Evolutionary conservation across 2,329 filamentous ascomycete species (phyloP).

Genomic region (Fusarium veterinarium): DNA sequence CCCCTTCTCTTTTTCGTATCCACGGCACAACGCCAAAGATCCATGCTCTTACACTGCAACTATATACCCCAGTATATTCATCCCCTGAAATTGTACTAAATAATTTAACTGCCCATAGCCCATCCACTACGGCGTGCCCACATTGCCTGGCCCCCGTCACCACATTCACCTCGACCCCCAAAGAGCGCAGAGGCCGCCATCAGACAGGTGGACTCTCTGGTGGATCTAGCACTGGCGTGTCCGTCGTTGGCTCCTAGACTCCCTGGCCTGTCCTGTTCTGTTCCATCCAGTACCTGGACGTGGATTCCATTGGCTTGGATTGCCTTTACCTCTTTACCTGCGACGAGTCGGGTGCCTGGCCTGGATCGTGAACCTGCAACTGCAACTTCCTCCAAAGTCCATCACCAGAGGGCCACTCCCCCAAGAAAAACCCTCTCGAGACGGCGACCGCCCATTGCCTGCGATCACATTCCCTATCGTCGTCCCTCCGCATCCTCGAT

Average conservation of each 20-base stretch:
- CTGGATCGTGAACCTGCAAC: conserved; percentile 46
- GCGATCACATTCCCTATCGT: conserved; percentile 14
- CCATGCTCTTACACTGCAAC: conserved; percentile 37
- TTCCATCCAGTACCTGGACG: conserved; percentile 26
- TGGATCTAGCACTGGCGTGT: conserved; percentile 41
- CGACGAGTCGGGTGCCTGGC: conserved; percentile 37
- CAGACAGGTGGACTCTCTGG: conserved; percentile 41
- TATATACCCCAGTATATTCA: conserved; percentile 37
- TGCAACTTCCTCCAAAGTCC: conserved; percentile 41
- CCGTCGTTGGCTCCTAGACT: conserved; percentile 35
- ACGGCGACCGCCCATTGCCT: conserved; percentile 40
- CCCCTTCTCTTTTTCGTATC: conserved; percentile 30
- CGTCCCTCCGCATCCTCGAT: conserved; percentile 23
- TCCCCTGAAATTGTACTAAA: conserved; percentile 40
- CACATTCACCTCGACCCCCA: conserved; percentile 20
- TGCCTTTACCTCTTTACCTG: conserved; percentile 35
- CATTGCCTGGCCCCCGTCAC: conserved; percentile 26
- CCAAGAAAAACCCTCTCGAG: conserved; percentile 29
- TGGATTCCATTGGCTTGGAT: conserved; percentile 30
- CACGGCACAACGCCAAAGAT: conserved; percentile 28
- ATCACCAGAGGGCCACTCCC: conserved; percentile 35
- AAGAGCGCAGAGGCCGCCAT: conserved; percentile 41
- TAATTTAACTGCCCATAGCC: conserved; percentile 39
- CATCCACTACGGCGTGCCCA: conserved; percentile 35
- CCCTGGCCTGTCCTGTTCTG: conserved; percentile 31